These are phyloP conservation scores for Rhizomucor miehei DNA, from an alignment of 371 early-diverging fungal genomes.

Conservation along the genomic window DNA sequence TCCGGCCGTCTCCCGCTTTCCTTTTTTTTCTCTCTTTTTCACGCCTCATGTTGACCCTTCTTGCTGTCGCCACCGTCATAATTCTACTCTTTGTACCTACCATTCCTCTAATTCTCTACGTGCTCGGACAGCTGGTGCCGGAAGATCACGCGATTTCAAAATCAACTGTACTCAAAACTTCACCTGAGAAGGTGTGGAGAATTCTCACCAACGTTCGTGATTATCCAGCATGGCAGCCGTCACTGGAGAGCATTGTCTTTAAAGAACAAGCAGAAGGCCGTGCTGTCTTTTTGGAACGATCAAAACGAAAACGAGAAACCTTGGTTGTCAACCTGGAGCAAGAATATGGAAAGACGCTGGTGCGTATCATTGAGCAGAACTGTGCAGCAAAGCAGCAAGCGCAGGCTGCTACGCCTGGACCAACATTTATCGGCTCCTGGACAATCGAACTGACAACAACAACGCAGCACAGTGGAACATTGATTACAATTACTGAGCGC, in stretches of 20 bases:
- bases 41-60: no score
- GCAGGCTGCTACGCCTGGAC: background rate
- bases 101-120: slow-evolving; percentile 14
- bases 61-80: no score
- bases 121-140: slow-evolving; percentile 15
- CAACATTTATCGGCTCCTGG: slow-evolving; percentile 18
- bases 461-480: slow-evolving; percentile 12
- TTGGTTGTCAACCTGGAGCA: slow-evolving; percentile 30
- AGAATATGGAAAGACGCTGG: slow-evolving; percentile 18
- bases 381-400: no score
- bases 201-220: slow-evolving; percentile 35
- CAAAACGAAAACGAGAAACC: slow-evolving; percentile 22
- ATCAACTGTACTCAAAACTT: slow-evolving; percentile 16
- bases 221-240: slow-evolving; percentile 39
- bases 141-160: slow-evolving; percentile 16
- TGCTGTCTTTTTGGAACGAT: slow-evolving; percentile 24
- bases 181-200: slow-evolving; percentile 31
- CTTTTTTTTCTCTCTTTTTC: no score
- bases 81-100: no score
- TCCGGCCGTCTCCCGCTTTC: no score
- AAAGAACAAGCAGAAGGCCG: slow-evolving; percentile 6
- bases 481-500: slow-evolving; percentile 30
- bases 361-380: slow-evolving; percentile 28
- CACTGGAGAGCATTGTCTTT: slow-evolving; percentile 26
- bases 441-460: slow-evolving; percentile 12